Evolutionary conservation across 2,329 filamentous ascomycete species (phyloP).

Genomic region (Aschersonia sp.): DNA sequence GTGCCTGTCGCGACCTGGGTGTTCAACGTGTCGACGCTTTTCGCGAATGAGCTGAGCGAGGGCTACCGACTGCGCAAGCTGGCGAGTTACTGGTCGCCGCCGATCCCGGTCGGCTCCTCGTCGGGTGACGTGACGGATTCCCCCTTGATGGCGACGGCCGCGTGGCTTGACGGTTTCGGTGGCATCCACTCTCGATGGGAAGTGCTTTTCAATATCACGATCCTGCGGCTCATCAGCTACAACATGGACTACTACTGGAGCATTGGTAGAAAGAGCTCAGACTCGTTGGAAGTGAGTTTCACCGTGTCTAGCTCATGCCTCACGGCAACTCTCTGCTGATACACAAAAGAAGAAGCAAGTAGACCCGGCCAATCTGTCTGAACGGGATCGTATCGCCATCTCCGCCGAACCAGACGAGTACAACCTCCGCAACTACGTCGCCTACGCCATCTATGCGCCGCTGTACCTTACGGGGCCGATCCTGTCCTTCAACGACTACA

Average conservation of each 20-base stretch:
- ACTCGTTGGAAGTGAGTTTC: conserved; percentile 62
- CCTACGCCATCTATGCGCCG: conserved; percentile 81
- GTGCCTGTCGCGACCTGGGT: conserved; percentile 70
- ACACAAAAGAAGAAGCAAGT: conserved; percentile 85
- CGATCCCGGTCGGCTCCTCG: not conserved
- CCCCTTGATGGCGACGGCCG: conserved; percentile 43
- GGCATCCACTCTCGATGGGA: conserved; percentile 89
- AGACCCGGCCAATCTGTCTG: conserved; percentile 73
- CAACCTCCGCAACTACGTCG: conserved; percentile 73
- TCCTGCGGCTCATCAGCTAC: conserved; percentile 86
- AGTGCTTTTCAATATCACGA: conserved; percentile 93
- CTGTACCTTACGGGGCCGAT: conserved; percentile 89
- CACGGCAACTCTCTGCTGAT: not conserved
- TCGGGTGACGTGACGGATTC: conserved; percentile 16
- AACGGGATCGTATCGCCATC: conserved; percentile 69
- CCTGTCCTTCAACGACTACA: conserved; percentile 95
- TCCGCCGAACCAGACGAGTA: conserved; percentile 60
- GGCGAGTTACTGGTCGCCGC: conserved; percentile 32
- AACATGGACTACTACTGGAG: conserved; percentile 97
- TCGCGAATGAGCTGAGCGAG: conserved; percentile 71
- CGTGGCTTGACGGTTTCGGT: conserved; percentile 62
- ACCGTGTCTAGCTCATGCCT: not conserved
- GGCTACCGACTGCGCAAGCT: conserved; percentile 63
- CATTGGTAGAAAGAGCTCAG: conserved; percentile 45
- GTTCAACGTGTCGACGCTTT: conserved; percentile 76